Conservation (phyloP, 139 green algal genomes). For the Volvox africanus region DNA sequence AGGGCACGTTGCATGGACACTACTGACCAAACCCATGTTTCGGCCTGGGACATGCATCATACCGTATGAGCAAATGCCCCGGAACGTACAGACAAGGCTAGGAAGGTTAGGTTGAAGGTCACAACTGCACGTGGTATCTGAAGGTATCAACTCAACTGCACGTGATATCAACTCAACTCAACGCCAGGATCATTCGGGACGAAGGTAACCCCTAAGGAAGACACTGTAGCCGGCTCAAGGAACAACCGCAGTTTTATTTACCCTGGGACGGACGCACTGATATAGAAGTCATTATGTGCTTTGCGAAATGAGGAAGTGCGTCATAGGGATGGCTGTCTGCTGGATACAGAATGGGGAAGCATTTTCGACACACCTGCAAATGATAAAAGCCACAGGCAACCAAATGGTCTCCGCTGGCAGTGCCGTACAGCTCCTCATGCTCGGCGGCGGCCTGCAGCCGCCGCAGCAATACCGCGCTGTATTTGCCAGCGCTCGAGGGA, state of each 20-base stretch:
- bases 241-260: no score
- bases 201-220: no score
- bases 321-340: no score
- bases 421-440: slow-evolving; percentile 35
- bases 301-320: not conserved
- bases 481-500: slow-evolving; percentile 30
- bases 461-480: slow-evolving; percentile 31
- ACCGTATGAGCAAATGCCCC: not conserved
- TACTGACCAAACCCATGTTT: no score
- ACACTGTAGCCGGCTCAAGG: not conserved
- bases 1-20: not conserved
- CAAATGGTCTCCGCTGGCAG: not conserved
- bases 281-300: no score
- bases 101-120: no score
- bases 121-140: no score
- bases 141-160: no score
- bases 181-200: not conserved
- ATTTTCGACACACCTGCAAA: not conserved
- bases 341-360: not conserved
- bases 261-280: no score
- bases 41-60: no score
- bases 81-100: not conserved
- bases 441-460: slow-evolving; percentile 6
- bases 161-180: no score
- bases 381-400: not conserved